Base-by-base conservation (phyloP, 805 yeast genomes). In the Sugiyamaella qingdaonensis region DNA sequence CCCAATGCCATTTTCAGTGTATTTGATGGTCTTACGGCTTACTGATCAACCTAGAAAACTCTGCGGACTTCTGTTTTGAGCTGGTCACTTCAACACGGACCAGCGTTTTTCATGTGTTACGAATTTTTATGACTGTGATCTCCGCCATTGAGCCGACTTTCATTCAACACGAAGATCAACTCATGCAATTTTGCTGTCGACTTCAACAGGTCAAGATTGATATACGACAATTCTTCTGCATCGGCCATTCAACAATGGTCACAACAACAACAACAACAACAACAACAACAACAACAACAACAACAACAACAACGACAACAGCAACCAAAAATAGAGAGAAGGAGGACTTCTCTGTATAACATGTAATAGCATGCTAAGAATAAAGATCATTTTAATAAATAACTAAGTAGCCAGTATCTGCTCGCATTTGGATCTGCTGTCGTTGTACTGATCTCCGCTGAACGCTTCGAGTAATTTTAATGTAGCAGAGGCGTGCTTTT, bases 1-100 rank as follows among this genome's bases (percentile, higher is more conserved):
- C 61, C 64, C 5, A 49, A 51, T 9, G 71, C 64, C 9, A 65
- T 69, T 19, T 69, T 69, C 48, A 13, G 16, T 2, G 10, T 49
- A 2, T 49, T 49, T 27, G 46, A 49, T 7, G 46, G 46, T n/a
- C 31, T 49, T 29, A 10, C 19, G 21, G 35, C 36, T 11, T 45
- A 8, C 37, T 45, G 19, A 19, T 4, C 24, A 4, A 14, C 13
- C 11, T 16, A 16, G 14, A 16, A 14, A 24, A 7, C 29, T 4
- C 29, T 24, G 29, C 29, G 29, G 3, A 24, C 29, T 24, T 24
- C 29, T 24, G 29, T 16, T 39, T 16, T 5, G 24, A 19, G 24
- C 43, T 39, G 43, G 24, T 14, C 24, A 16, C 43, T 39, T 39
- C 43, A 39, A 39, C 43, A 39, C 24, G 24, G 19, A 16, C 24